These are phyloP conservation scores for Liriodendron chinense DNA, from an alignment of 164 flowering plant genomes.

Conservation along the genomic window DNA sequence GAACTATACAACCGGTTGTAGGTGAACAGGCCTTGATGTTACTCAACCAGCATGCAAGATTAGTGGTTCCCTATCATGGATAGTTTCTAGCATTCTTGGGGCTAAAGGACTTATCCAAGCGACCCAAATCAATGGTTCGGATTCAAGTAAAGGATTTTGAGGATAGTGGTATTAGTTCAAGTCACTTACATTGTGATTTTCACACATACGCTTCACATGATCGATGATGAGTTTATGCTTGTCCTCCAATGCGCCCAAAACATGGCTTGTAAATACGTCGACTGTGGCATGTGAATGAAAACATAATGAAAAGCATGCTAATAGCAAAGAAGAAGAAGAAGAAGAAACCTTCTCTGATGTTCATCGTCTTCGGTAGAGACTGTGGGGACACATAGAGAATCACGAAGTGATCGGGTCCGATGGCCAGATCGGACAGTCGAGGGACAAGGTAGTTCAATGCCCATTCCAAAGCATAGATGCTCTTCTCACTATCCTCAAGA, in stretches of 20 bases:
- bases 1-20: too few species aligned
- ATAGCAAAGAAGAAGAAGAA: background rate
- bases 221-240: background rate
- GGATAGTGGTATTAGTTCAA: background rate
- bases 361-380: background rate
- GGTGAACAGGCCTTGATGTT: too few species aligned
- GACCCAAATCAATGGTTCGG: too few species aligned
- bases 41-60: too few species aligned
- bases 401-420: constrained; percentile 10
- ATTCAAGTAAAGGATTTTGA: too few species aligned
- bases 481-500: constrained; percentile 10
- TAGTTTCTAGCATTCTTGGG: too few species aligned
- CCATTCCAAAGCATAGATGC: constrained; percentile 20
- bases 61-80: too few species aligned
- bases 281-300: background rate
- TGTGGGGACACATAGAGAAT: constrained; percentile 2
- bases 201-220: constrained; percentile 8
- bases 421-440: background rate
- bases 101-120: too few species aligned
- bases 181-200: constrained; percentile 15
- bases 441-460: constrained; percentile 13
- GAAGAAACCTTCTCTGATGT: constrained; percentile 5
- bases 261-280: background rate
- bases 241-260: constrained; percentile 2
- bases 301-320: background rate